Base-by-base conservation (phyloP, 768 basidiomycete genomes). In the Leucogyrophana mollusca region DNA sequence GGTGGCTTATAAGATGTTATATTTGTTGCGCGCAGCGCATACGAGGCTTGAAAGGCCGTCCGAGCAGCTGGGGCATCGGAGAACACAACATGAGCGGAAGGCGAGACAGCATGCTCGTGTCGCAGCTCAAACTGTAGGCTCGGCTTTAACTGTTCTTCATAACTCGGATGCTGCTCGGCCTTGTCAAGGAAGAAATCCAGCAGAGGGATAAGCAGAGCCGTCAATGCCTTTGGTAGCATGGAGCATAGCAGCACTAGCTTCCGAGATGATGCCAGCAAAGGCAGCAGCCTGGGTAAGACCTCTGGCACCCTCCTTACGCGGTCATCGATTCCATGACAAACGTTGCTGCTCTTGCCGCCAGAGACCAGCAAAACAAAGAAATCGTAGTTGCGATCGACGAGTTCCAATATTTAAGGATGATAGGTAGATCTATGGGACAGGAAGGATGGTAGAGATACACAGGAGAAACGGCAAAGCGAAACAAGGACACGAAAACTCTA, bases 61-160 rank as follows among this genome's bases (percentile, higher is more conserved):
- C 46, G 39, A 34, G 45, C 47, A 21, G 56, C 49, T 35, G 52
- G 34, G 32, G 72, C 61, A 57, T 86, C 80, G 9, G 80, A 69
- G 57, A 86, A 86, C 30, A 80, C 58, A 34, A 86, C 72, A 37
- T 60, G 75, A 9, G 74, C 71, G 22, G 70, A 66, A 11, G 50
- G 34, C 3, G 79, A 77, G 2, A 79, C 71, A 2, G 81, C 77
- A 55, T 86, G 83, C 16, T 78, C 61, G 55, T 86, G 84, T 40
- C 85, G 76, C 51, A 85, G 66, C 55, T 83, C 73, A 56, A 86
- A 82, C 27, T 65, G 55, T 52, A 50, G 79, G 59, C 27, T 58
- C 13, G 45, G 23, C 11, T 52, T 34, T 10, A 33, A 9, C 13
- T 35, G 13, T n/a, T 20, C 22, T 18, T 32, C 23, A 13, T 33